A percentile compares a stretch with the other conserved stretches of the same genome.
These are phyloP conservation scores for Salix exigua DNA, from an alignment of 345 rosid species.

Conservation along the genomic window DNA sequence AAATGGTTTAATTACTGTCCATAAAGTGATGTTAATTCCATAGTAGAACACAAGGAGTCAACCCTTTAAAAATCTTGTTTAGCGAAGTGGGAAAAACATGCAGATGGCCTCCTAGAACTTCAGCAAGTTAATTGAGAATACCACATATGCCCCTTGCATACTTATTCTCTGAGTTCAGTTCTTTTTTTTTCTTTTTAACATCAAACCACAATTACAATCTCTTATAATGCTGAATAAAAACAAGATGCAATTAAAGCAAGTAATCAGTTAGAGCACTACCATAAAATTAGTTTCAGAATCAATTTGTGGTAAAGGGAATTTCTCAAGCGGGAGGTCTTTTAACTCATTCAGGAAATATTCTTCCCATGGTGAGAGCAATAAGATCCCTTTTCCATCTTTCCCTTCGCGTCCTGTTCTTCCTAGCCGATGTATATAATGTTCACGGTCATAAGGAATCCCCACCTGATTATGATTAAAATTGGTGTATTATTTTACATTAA, in stretches of 20 bases:
- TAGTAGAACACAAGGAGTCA: background rate
- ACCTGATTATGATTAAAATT: slow-evolving; percentile 43
- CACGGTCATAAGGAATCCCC: slow-evolving; percentile 73
- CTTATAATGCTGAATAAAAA: background rate
- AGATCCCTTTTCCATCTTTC: slow-evolving; percentile 78
- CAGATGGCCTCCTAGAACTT: background rate
- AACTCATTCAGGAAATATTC: slow-evolving; percentile 79
- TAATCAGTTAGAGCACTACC: slow-evolving; percentile 38
- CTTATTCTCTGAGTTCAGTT: background rate
- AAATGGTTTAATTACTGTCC: background rate
- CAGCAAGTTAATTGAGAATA: background rate
- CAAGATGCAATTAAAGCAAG: slow-evolving; percentile 1
- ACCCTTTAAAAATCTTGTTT: background rate
- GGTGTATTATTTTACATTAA: background rate
- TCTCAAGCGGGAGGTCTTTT: slow-evolving; percentile 73
- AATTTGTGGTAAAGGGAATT: slow-evolving; percentile 48
- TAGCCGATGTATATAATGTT: slow-evolving; percentile 81
- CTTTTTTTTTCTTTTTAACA: background rate
- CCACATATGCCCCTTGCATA: background rate
- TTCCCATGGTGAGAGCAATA: slow-evolving; percentile 94
- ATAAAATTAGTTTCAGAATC: slow-evolving; percentile 51
- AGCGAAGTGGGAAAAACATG: background rate
- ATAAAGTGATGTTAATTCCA: background rate
- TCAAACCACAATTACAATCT: background rate
- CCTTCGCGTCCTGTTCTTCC: slow-evolving; percentile 92